Base-by-base conservation (phyloP, 768 basidiomycete species). In the Hirschioporus abietinus region DNA sequence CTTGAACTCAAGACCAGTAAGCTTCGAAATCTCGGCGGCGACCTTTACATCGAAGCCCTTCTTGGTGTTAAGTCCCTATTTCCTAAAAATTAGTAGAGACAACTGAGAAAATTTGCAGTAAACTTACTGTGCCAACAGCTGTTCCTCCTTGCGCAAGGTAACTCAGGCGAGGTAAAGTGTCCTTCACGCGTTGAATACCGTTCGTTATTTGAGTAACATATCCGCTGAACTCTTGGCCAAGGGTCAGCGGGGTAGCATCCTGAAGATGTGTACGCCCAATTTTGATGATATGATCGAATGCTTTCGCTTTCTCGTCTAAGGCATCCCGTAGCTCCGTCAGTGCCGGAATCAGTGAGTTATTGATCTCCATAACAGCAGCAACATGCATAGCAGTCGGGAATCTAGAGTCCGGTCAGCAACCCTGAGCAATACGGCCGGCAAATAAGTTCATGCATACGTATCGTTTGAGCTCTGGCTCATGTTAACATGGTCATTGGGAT, bases 361-460 rank as follows among this genome's bases (percentile, higher is more conserved):
- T 83, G 71, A 99, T 86, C 77, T 99, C 97, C 26, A 87, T 89
- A 42, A 96, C 95, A 36, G 95, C 94, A 57, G 97, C 95, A 67
- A 99, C 87, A 78, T 99, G 97, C 97, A 99, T 99, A 15, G 91
- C 97, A 26, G 97, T 99, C 8, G 97, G 97, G 86, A 99, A 99
- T 30, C 95, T 97, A 18, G 20, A 52, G 20, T 52, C 42, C 42
- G 17, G 25, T 8, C 17, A 25, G 24, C 3, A 24, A 34, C 30
- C 30, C 30, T 30, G 8, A 30, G 30, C 30, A 18, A 24, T 61
- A 24, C 60, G 1, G 5, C 20, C 60, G 23, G 12, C 59, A 35
- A n/a, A 57, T 42, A 6, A 10, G 35, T 25, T 23, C 30, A 20
- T 8, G 82, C 91, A 73, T 76, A 95, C 94, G 96, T 95, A 79